Base-by-base conservation (phyloP, 257 asterid species). In the Salvia rosmarinus region DNA sequence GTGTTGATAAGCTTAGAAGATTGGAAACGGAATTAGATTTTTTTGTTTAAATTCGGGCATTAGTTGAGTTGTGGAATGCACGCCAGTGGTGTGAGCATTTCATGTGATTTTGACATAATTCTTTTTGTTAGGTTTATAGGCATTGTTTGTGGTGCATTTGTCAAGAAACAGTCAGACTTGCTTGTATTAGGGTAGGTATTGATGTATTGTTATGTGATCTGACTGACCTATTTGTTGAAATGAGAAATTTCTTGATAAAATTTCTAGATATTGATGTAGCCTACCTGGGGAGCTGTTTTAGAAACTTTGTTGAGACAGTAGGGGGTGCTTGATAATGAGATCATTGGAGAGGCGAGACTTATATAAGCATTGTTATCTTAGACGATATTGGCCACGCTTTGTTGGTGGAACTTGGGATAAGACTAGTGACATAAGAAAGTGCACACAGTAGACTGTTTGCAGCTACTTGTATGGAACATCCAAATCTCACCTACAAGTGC, bases 101-200 rank as follows among this genome's bases (percentile, higher is more conserved):
- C 44, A 25, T 43, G 8, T 30, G 13, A 39, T 20, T 25, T 30
- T 59, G 42, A 13, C 10, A 9, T 13, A 13, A 11, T 52, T 13
- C 28, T 69, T 58, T 20, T 6, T 56, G 55, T 55, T 54, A 20
- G 73, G 12, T n/a, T n/a, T 51, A 19, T 20, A 10, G 13, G 50
- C 62, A 32, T 49, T 51, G n/a, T 67, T 49, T 16, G 6, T 60
- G 47, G 47, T 35, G 28, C 67, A 62, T 62, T 37, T 39, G 35
- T 61, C 50, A 20, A 62, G 68, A 35, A n/a, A 17, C 9, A 39
- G 39, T 39, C 1, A 61, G 9, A 59, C 6, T n/a, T 59, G 23
- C 35, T 21, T 54, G 8, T 19, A 19, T 52, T 52, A 19, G 34
- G 4, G 9, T 7, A 52, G 4, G 13, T 23, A 54, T 19, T 54